Conservation (phyloP, 257 asterid species). For the Capsicum pubescens region DNA sequence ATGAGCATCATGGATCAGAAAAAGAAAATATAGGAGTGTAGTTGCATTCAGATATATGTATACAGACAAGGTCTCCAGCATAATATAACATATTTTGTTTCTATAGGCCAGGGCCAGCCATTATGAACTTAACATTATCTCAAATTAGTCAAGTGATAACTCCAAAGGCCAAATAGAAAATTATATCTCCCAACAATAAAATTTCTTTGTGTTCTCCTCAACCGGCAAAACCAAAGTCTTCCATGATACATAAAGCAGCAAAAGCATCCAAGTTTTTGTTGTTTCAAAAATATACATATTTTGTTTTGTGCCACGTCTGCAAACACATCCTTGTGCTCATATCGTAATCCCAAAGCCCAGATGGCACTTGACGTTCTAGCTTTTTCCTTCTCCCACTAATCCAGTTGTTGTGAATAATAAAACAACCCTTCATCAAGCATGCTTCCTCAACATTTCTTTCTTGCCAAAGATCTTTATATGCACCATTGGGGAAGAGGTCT, state of each 20-base stretch:
- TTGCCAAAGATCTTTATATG: slow-evolving; percentile 75
- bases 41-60: slow-evolving; percentile 14
- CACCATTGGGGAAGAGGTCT: slow-evolving; percentile 88
- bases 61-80: slow-evolving; percentile 18
- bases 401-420: slow-evolving; percentile 85
- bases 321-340: slow-evolving; percentile 75
- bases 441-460: slow-evolving; percentile 55
- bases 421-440: slow-evolving; percentile 62
- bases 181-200: slow-evolving; percentile 20
- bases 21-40: slow-evolving; percentile 8
- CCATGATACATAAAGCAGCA: slow-evolving; percentile 28
- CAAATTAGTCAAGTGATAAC: slow-evolving; percentile 38
- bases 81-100: slow-evolving; percentile 3
- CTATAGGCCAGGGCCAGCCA: slow-evolving; percentile 46
- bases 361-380: slow-evolving; percentile 73
- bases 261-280: slow-evolving; percentile 10
- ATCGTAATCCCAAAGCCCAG: slow-evolving; percentile 90
- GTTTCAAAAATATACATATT: slow-evolving; percentile 54
- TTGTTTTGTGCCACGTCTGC: slow-evolving; percentile 59
- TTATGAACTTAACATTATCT: slow-evolving; percentile 34
- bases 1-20: slow-evolving; percentile 29
- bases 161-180: slow-evolving; percentile 45
- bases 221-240: slow-evolving; percentile 48
- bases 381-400: slow-evolving; percentile 74
- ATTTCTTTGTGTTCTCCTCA: slow-evolving; percentile 46